These are phyloP conservation scores for Penicillium sp. DNA, from an alignment of 2,329 filamentous ascomycete genomes.

Conservation along the genomic window DNA sequence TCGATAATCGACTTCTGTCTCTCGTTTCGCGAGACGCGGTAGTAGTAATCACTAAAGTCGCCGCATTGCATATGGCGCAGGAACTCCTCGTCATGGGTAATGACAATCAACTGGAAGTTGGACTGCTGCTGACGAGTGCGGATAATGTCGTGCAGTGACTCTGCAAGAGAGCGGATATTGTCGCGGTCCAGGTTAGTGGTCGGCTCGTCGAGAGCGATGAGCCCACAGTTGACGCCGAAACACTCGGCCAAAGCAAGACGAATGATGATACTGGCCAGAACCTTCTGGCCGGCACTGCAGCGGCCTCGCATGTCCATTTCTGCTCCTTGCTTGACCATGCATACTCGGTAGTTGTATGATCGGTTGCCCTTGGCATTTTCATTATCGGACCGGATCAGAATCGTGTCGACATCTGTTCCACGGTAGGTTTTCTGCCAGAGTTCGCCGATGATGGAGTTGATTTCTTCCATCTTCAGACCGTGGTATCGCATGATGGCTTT, in stretches of 20 bases:
- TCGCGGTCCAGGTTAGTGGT: conserved; percentile 94
- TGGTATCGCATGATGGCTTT: conserved; percentile 98
- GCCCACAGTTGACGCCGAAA: conserved; percentile 90
- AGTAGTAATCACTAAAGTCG: conserved; percentile 91
- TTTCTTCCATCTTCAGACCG: conserved; percentile 94
- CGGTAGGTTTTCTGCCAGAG: conserved; percentile 97
- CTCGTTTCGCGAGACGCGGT: conserved; percentile 74
- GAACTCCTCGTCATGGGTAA: conserved; percentile 98
- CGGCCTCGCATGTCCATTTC: conserved; percentile 99
- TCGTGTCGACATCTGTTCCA: conserved; percentile 94
- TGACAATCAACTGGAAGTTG: conserved; percentile 97
- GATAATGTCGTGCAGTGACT: conserved; percentile 83
- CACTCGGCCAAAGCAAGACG: conserved; percentile 92
- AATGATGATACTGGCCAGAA: conserved; percentile 95
- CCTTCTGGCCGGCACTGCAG: conserved; percentile 93
- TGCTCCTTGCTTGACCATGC: conserved; percentile 94
- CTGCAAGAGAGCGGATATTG: conserved; percentile 85
- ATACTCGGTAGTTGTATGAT: conserved; percentile 93
- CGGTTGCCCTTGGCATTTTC: conserved; percentile 70
- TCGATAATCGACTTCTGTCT: conserved; percentile 84
- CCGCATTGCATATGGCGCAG: conserved; percentile 86
- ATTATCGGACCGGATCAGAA: conserved; percentile 87
- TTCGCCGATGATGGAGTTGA: conserved; percentile 90
- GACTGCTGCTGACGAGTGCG: conserved; percentile 72
- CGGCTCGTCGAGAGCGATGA: conserved; percentile 95